These are phyloP conservation scores for Gossypium herbaceum DNA, from an alignment of 345 rosid genomes.

Conservation along the genomic window DNA sequence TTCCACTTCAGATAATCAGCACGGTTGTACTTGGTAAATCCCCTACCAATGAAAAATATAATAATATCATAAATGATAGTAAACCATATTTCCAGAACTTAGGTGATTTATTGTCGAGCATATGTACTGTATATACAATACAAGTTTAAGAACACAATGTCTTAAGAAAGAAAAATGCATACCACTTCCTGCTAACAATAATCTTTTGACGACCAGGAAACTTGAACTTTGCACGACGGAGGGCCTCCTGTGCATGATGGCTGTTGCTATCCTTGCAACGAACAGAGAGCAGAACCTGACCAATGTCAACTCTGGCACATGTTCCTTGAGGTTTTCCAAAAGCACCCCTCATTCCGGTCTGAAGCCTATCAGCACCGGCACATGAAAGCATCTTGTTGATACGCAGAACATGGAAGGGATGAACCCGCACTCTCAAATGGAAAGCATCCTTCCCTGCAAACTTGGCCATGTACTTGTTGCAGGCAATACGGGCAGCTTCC, in stretches of 20 bases:
- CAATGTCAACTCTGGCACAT: slow-evolving; percentile 51
- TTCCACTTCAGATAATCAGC: slow-evolving; percentile 47
- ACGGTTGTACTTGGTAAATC: slow-evolving; percentile 50
- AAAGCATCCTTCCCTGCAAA: slow-evolving; percentile 62
- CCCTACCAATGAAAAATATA: slow-evolving; percentile 30
- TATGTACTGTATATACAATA: neutral
- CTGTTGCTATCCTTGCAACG: slow-evolving; percentile 54
- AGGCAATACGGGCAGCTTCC: slow-evolving; percentile 67
- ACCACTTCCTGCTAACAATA: slow-evolving; percentile 63
- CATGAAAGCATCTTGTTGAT: slow-evolving; percentile 74
- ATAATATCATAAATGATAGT: neutral
- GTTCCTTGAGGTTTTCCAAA: slow-evolving; percentile 56
- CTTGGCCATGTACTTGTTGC: slow-evolving; percentile 60
- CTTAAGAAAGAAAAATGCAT: slow-evolving; percentile 1
- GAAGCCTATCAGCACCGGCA: slow-evolving; percentile 69
- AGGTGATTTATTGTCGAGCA: neutral
- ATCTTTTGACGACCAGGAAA: slow-evolving; percentile 63
- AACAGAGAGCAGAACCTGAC: slow-evolving; percentile 56
- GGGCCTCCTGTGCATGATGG: slow-evolving; percentile 55
- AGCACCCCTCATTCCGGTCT: slow-evolving; percentile 63
- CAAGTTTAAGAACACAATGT: neutral
- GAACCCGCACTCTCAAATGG: slow-evolving; percentile 56
- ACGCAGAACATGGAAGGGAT: slow-evolving; percentile 52
- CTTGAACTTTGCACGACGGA: slow-evolving; percentile 56
- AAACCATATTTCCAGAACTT: neutral